A percentile compares a stretch with the other conserved stretches of the same genome.
Conservation (phyloP, 768 basidiomycete species). For the Boletus vinaceobasis region DNA sequence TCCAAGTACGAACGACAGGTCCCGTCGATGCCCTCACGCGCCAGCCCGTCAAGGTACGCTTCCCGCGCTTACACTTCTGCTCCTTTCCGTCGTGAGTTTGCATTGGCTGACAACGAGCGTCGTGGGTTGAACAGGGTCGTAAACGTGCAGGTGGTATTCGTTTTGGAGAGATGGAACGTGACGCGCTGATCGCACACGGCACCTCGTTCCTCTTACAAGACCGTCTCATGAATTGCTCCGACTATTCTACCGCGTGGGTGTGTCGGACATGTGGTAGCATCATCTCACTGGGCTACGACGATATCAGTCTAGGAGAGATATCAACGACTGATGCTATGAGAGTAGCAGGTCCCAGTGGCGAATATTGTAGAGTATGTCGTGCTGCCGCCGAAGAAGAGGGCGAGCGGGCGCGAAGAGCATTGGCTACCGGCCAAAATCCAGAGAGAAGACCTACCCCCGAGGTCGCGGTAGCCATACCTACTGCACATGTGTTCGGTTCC, state of each 20-base stretch:
- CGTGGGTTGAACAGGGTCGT: conserved; percentile 62
- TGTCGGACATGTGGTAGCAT: conserved; percentile 95
- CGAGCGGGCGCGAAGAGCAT: conserved; percentile 53
- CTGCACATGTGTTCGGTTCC: conserved; percentile 60
- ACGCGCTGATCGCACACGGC: conserved; percentile 97
- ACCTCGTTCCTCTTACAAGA: conserved; percentile 98
- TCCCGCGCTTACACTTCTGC: neutral
- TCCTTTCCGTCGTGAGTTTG: neutral
- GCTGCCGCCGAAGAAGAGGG: conserved; percentile 63
- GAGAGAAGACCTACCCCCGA: conserved; percentile 43
- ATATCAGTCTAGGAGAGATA: conserved; percentile 68
- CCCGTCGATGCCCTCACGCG: conserved; percentile 94
- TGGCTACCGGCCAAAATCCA: conserved; percentile 53
- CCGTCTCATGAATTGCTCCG: conserved; percentile 98
- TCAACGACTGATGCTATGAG: conserved; percentile 48
- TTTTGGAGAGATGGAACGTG: conserved; percentile 99
- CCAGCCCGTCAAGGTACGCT: conserved; percentile 90
- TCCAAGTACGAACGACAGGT: conserved; percentile 97
- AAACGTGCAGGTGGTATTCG: conserved; percentile 99
- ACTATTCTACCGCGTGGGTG: conserved; percentile 99
- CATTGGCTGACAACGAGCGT: conserved; percentile 5
- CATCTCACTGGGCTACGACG: conserved; percentile 94
- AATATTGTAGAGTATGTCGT: conserved; percentile 95
- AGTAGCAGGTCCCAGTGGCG: conserved; percentile 74
- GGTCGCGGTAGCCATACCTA: conserved; percentile 62